phyloP scores from a whole-genome alignment of 2,329 filamentous ascomycete species.

The Calonectria multiphialidica region DNA sequence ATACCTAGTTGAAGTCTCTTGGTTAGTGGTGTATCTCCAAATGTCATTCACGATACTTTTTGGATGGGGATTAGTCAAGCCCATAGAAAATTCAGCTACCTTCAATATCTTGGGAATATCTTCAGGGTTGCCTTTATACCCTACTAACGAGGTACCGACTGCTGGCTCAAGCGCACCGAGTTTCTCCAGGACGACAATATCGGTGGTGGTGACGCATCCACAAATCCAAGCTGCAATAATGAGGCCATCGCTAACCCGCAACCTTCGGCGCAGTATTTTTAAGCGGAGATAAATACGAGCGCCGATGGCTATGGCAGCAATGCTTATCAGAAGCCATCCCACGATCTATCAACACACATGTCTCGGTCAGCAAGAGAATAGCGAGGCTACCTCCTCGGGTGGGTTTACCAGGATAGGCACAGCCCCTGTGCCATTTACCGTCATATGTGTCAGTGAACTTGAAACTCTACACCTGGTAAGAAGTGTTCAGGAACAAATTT shows the following conservation, averaged over 20 bases:
- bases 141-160: neutral
- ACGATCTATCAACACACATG: constrained; percentile 5
- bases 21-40: too few species aligned
- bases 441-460: too few species aligned
- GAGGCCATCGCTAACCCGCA: constrained; percentile 20
- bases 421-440: too few species aligned
- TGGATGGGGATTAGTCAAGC: too few species aligned
- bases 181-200: neutral
- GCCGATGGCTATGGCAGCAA: constrained; percentile 13
- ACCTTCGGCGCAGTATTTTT: neutral
- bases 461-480: too few species aligned
- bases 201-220: neutral
- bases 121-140: neutral
- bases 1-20: neutral
- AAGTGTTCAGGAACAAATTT: too few species aligned
- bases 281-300: constrained; percentile 24
- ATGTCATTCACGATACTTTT: too few species aligned
- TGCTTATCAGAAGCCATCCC: constrained; percentile 13
- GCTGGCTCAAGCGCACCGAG: neutral
- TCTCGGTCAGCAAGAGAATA: too few species aligned
- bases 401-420: too few species aligned
- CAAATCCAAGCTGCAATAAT: constrained; percentile 27
- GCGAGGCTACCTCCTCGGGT: too few species aligned
- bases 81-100: neutral
- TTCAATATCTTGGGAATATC: neutral